Evolutionary conservation across 2,329 filamentous ascomycete genomes (phyloP).

Genomic region (Drechmeria coniospora): DNA sequence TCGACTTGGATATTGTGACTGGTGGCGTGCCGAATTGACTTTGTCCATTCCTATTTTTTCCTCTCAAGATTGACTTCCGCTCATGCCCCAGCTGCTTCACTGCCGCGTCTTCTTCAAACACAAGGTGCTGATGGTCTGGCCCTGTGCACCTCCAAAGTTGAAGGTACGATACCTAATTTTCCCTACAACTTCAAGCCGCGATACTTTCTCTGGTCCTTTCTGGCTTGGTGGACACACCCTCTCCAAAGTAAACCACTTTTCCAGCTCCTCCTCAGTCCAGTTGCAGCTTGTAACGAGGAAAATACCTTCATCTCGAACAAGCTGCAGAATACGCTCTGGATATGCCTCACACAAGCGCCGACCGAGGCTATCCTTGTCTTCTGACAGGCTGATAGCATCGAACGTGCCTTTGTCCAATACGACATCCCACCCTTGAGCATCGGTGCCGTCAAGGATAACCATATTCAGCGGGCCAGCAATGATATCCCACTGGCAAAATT

Average conservation of each 20-base stretch:
- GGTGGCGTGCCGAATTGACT: too few relatives aligned
- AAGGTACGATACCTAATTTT: conserved; percentile 73
- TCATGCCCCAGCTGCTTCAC: conserved; percentile 1
- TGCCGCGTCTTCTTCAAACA: conserved; percentile 46
- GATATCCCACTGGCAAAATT: conserved; percentile 48
- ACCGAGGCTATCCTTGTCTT: conserved; percentile 34
- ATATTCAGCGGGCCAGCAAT: conserved; percentile 25
- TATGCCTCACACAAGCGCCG: conserved; percentile 62
- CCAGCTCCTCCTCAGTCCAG: conserved; percentile 85
- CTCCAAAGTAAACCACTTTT: conserved; percentile 52
- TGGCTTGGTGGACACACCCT: neutral
- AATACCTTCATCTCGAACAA: conserved; percentile 57
- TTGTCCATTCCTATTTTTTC: too few relatives aligned
- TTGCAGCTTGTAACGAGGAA: conserved; percentile 92
- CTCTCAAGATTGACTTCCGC: neutral
- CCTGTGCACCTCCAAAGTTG: conserved; percentile 75
- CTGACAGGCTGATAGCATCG: conserved; percentile 74
- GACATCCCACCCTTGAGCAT: conserved; percentile 57
- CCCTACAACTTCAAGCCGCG: conserved; percentile 44
- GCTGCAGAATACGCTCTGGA: conserved; percentile 45
- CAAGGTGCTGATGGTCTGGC: conserved; percentile 76
- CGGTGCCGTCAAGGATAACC: conserved; percentile 15
- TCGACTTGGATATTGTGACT: too few relatives aligned
- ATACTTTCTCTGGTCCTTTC: conserved; percentile 11
- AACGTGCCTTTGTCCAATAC: conserved; percentile 98